A percentile compares a stretch with the other conserved stretches of the same genome.
These are phyloP conservation scores for Curvularia sp. DNA, from an alignment of 2,329 filamentous ascomycete genomes.

Conservation along the genomic window DNA sequence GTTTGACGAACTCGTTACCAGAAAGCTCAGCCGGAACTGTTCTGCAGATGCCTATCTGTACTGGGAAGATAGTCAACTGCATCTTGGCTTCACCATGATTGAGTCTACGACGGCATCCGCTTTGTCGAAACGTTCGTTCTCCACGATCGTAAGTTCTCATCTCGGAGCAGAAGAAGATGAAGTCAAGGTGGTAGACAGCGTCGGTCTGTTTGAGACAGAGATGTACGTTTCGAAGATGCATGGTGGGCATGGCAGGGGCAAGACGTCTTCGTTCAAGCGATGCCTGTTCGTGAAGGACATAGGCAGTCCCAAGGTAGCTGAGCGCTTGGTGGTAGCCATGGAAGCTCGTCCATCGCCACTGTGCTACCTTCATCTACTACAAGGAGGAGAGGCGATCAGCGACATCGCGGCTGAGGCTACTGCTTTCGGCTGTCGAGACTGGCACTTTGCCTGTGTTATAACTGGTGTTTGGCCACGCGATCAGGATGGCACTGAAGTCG, in stretches of 20 bases:
- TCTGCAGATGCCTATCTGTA: slow-evolving; percentile 66
- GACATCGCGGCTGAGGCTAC: slow-evolving; percentile 56
- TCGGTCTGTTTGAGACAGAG: slow-evolving; percentile 64
- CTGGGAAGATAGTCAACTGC: slow-evolving; percentile 54
- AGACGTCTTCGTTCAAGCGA: slow-evolving; percentile 70
- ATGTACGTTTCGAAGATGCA: slow-evolving; percentile 69
- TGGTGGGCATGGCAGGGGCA: slow-evolving; percentile 63
- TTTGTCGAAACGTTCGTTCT: neutral
- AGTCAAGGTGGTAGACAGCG: slow-evolving; percentile 53
- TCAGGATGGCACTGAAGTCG: slow-evolving; percentile 55
- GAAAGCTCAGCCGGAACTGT: slow-evolving; percentile 50
- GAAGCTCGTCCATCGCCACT: slow-evolving; percentile 58
- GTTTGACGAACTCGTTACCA: slow-evolving; percentile 53
- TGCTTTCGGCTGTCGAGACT: slow-evolving; percentile 69
- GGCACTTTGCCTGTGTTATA: slow-evolving; percentile 69
- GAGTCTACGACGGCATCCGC: slow-evolving; percentile 39
- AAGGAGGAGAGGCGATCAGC: slow-evolving; percentile 62
- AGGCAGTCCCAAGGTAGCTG: slow-evolving; percentile 41
- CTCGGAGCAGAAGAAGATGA: slow-evolving; percentile 44
- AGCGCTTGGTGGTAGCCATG: slow-evolving; percentile 56
- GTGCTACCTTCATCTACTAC: slow-evolving; percentile 69
- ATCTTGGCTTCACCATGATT: slow-evolving; percentile 61
- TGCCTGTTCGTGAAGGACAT: slow-evolving; percentile 66
- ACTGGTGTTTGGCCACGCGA: slow-evolving; percentile 68
- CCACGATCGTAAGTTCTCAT: slow-evolving; percentile 1